Base-by-base conservation (phyloP, 371 early-diverging fungal species). In the Smittium culicis region DNA sequence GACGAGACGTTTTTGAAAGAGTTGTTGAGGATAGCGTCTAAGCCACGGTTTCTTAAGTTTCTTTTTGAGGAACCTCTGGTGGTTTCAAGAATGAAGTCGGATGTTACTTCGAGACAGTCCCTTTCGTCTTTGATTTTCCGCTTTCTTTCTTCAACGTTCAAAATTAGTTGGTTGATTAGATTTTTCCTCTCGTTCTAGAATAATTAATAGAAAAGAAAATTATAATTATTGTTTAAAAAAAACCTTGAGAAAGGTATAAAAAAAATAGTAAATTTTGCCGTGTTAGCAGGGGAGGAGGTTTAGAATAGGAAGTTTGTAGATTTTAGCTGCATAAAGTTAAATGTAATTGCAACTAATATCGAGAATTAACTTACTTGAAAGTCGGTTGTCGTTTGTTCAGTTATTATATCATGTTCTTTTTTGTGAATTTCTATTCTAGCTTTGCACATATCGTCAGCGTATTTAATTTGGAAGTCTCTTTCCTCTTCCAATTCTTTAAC, bases 61-160 rank as follows among this genome's bases (percentile, higher is more conserved):
- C 78, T 70, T 64, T 77, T 78, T 2, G 72, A 69, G 32, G 73
- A 68, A 16, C 60, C 55, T 35, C 35, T 25, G 11, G 64, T 35
- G 25, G 35, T 3, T 45, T 55, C 57, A 1, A 69, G 30, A 14
- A 68, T 17, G 34, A 30, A 33, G 35, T 56, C 86, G 64, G 81
- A 81, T 27, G 80, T 75, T 31, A 89, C 78, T 66, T 89, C 90
- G 75, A 86, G 78, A 72, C 84, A 87, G 63, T 91, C 93, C 69
- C 88, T 86, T 62, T 92, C 93, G 67, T 92, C 93, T 32, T 83
- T 83, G 54, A 91, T 72, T 64, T 86, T 87, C 34, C 84, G 79
- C 66, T 88, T 82, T 68, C 85, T 84, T 35, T 86, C 89, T 65
- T 92, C 91, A 34, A 92, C 74, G 17, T 78, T 82, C 17, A 77